Evolutionary conservation across 225 moss, liverwort and hornwort species (phyloP).

Genomic region (Asterella californica): DNA sequence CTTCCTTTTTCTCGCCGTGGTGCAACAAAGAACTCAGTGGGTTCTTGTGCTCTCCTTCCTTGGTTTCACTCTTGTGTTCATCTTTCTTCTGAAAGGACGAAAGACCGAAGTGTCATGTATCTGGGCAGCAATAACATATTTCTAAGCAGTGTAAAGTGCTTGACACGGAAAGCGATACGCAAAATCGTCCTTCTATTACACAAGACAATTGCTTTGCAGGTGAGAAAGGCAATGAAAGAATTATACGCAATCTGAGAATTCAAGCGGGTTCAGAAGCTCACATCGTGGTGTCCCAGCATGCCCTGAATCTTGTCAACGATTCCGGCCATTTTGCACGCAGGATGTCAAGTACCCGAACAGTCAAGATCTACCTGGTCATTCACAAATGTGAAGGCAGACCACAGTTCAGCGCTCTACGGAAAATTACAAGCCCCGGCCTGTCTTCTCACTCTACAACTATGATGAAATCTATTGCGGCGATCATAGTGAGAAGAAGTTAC

Average conservation of each 20-base stretch:
- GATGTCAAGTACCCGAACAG: background rate
- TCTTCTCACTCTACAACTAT: no score
- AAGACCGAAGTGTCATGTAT: background rate
- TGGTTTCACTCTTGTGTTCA: background rate
- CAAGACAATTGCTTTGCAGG: background rate
- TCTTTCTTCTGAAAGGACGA: background rate
- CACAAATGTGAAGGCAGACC: background rate
- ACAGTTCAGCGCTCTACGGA: no score
- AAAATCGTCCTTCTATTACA: background rate
- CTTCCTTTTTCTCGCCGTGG: background rate
- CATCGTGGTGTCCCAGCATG: background rate
- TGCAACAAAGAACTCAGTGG: background rate
- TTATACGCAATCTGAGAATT: background rate
- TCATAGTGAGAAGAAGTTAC: no score
- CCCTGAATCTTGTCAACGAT: background rate
- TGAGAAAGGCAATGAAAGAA: background rate
- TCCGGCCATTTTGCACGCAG: background rate
- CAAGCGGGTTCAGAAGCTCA: background rate
- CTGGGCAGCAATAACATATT: background rate
- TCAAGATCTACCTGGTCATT: background rate
- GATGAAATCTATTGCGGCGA: no score
- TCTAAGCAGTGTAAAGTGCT: background rate
- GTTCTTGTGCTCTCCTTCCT: slow-evolving; percentile 9
- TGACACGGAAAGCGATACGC: background rate
- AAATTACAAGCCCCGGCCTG: no score